Evolutionary conservation across 305 asterid genomes (phyloP).

Genomic region (Coffea humblotiana): DNA sequence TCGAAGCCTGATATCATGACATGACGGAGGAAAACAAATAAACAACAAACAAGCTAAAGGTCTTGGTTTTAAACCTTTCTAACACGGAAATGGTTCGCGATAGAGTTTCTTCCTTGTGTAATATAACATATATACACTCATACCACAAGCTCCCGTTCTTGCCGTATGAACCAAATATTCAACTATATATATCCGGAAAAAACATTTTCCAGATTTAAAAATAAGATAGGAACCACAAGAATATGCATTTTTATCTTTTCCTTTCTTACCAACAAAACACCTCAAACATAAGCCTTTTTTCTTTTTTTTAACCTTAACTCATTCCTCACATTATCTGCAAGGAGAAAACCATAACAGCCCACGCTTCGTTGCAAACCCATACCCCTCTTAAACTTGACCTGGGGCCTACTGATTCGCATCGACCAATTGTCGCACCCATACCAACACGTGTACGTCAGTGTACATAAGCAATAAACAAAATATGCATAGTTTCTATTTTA

Average conservation of each 20-base stretch:
- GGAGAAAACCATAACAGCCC: neutral
- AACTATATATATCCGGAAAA: neutral
- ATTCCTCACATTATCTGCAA: neutral
- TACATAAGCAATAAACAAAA: neutral
- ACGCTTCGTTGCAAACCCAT: neutral
- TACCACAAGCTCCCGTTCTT: neutral
- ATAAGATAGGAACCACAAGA: neutral
- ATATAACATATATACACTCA: too few relatives aligned
- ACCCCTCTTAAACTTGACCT: neutral
- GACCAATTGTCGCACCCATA: neutral
- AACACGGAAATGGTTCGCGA: neutral
- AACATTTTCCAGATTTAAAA: neutral
- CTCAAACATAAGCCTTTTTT: neutral
- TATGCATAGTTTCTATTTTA: too few relatives aligned
- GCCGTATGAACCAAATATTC: neutral
- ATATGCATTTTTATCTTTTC: neutral
- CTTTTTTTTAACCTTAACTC: neutral
- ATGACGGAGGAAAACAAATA: neutral
- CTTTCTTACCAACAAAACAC: neutral
- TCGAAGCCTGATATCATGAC: neutral
- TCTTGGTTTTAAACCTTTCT: neutral
- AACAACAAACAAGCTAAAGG: neutral
- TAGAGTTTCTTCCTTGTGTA: neutral
- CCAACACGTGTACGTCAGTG: neutral
- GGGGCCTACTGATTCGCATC: neutral